Base-by-base conservation (phyloP, 345 rosid genomes). In the Gossypium bickii region DNA sequence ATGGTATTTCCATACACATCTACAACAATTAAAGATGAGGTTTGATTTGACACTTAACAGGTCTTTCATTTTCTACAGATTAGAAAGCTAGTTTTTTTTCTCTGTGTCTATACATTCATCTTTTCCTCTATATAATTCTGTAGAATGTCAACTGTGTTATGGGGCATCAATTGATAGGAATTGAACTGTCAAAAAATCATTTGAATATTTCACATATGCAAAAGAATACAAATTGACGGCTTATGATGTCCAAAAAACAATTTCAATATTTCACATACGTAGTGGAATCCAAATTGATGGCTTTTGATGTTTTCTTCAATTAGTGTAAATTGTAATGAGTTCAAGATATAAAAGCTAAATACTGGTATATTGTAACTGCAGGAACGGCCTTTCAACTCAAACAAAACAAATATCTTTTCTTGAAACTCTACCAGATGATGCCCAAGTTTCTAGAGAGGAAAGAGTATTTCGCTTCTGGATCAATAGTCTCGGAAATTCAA, bases 391-490 rank as follows among this genome's bases (percentile, higher is more conserved):
- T 60, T 60, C 64, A 27, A 60, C 64, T 7, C n/a, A 87, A 85
- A 89, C 94, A 58, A 90, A 91, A 60, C 96, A 90, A 80, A 89
- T 93, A 80, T 87, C 93, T 58, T 91, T 95, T 56, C 94, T 90
- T 13, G 97, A 92, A 77, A 83, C 81, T 76, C 82, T 85, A 45
- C 88, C 91, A 4, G 98, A 93, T 81, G 99, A 95, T 83, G 78
- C 88, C 16, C 98, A 85, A 79, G 84, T 91, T 58, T 91, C 98
- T 45, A 91, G 94, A 90, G 99, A 95, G 85, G 99, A 95, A 79
- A 88, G 89, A 79, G 87, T 95, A 73, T 95, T 95, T 87, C 94
- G 99, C 74, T 89, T 95, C 60, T 95, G 99, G 98, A 87, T 95
- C 70, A 95, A 95, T 79, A 95, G 97, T 85, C 84, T 92, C 67